These are phyloP conservation scores for Mariannaea sp. DNA, from an alignment of 2,329 filamentous ascomycete species.

Conservation along the genomic window DNA sequence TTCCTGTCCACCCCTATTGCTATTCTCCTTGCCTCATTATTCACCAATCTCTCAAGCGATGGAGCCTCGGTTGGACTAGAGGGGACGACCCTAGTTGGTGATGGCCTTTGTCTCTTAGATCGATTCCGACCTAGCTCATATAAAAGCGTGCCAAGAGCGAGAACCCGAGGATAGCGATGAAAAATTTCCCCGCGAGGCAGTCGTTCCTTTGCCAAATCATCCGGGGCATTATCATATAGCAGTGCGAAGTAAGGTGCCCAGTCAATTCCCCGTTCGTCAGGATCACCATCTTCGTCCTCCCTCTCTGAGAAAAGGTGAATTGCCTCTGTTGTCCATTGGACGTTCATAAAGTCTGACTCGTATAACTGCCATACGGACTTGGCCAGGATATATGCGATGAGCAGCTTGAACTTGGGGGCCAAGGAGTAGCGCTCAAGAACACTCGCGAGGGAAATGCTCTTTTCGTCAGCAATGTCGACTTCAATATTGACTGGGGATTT, in stretches of 20 bases:
- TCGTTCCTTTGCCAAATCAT: neutral
- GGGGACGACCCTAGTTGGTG: neutral
- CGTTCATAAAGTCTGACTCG: conserved; percentile 21
- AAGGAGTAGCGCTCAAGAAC: conserved; percentile 3
- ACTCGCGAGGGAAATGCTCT: conserved; percentile 14
- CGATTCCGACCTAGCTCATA: neutral
- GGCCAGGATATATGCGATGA: conserved; percentile 17
- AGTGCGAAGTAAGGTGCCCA: conserved; percentile 6
- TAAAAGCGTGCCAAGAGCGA: conserved; percentile 1
- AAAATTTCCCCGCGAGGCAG: neutral
- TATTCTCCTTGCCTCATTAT: neutral
- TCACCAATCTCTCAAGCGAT: neutral
- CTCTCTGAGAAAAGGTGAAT: conserved; percentile 9
- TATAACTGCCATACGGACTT: conserved; percentile 23
- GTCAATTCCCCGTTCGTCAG: neutral
- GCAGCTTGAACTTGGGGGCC: conserved; percentile 1
- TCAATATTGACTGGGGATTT: neutral
- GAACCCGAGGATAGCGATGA: conserved; percentile 12
- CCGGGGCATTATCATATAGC: neutral
- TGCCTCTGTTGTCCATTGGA: conserved; percentile 15
- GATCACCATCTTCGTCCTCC: conserved; percentile 7
- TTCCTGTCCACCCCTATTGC: neutral
- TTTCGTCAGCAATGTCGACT: conserved; percentile 7
- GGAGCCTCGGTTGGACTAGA: neutral
- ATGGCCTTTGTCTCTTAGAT: neutral